Evolutionary conservation across 2,329 filamentous ascomycete genomes (phyloP), one percentile per base, ranked within the genome.

Genomic region (Trichothecium sympodiale): DNA sequence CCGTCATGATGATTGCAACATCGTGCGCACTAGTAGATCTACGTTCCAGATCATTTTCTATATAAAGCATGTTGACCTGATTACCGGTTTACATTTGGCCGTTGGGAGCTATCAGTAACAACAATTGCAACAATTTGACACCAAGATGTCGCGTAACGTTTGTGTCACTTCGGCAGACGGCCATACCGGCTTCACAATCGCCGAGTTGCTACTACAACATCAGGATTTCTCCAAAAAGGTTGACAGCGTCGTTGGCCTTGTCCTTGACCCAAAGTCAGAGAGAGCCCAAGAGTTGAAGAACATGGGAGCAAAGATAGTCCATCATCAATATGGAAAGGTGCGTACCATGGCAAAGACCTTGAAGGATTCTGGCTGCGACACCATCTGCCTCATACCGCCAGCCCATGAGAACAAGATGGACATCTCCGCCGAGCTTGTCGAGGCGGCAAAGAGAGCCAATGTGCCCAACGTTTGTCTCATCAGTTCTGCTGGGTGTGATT

Each of bases 171-270:
- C 66, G 23, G 55, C 59, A 10, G 67, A 71, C 30, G 67, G 67
- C 45, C 56, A 70, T 37, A 70, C 65, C 4, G 67, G 66, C 42
- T 69, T 65, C 42, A 51, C 63, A 38, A 69, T 71, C 43, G 61
- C 64, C 28, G 64, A 71, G 43, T 55, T 69, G 6, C 54, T 70
- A 29, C 58, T 70, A 32, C 62, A 54, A 16, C 45, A 65, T 20
- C 42, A 45, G 7, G 50, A 58, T 16, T 70, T 71, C 53, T 55
- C 53, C 13, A 49, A 49, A 16, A 57, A 62, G 37, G 47, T 67
- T 41, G 50, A 54, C 42, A 57, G 55, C 10, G 47, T 72, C 28
- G 54, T 51, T 17, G 61, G 58, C 9, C 51, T 71, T 8, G 46
- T 60, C 4, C 45, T 68, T 2, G 38, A 69, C 33, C 60, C 64